Evolutionary conservation across 129 eudicot genomes (phyloP).

Genomic region (Centaurea solstitialis): DNA sequence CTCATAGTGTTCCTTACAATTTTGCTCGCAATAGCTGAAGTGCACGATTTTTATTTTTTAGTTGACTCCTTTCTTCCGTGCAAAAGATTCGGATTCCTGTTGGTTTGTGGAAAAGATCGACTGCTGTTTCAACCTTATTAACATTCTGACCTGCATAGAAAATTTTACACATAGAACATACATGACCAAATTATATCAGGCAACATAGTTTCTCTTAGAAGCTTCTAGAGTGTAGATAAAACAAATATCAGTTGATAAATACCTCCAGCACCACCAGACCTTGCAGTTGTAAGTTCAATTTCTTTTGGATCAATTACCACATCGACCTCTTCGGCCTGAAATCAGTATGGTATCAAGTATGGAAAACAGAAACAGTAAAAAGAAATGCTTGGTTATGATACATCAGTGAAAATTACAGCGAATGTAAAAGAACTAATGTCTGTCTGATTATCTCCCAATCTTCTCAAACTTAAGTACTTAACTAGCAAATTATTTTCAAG

Average conservation of each 20-base stretch:
- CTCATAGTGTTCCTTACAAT: conserved; percentile 52
- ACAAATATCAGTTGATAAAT: conserved; percentile 15
- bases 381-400: neutral
- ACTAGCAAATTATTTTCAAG: neutral
- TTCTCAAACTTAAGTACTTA: conserved; percentile 5
- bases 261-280: conserved; percentile 99
- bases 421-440: neutral
- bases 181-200: neutral
- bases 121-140: conserved; percentile 99
- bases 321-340: conserved; percentile 97
- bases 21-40: conserved; percentile 90
- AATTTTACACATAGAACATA: conserved; percentile 3
- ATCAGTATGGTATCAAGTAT: conserved; percentile 3
- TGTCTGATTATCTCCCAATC: neutral
- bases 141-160: conserved; percentile 91
- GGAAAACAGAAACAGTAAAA: neutral
- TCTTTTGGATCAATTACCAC: conserved; percentile 98
- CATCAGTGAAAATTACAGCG: neutral
- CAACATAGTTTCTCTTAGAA: neutral
- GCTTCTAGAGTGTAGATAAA: neutral
- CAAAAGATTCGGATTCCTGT: conserved; percentile 98
- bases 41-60: conserved; percentile 78
- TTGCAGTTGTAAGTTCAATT: conserved; percentile 94
- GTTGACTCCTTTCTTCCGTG: conserved; percentile 97
- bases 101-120: conserved; percentile 94